phyloP scores from a whole-genome alignment of 352 stramenopile species.

The Elongisporangium anandrum region DNA sequence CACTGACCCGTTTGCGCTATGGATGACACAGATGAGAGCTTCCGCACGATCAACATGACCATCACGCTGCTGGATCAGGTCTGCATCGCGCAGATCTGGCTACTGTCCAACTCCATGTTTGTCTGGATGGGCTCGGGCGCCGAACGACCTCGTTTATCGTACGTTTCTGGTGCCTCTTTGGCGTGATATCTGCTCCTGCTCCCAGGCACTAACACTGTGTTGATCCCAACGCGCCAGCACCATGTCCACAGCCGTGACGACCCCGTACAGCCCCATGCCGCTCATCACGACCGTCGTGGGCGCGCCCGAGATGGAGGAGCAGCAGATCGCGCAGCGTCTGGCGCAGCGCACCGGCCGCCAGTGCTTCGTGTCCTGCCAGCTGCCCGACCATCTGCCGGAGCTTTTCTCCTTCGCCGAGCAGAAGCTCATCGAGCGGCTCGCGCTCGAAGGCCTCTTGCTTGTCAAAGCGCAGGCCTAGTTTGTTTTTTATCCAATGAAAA shows the following conservation, averaged over 20 bases:
- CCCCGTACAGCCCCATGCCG: slow-evolving; percentile 75
- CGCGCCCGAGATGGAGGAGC: slow-evolving; percentile 62
- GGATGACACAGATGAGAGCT: background rate
- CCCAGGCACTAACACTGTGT: background rate
- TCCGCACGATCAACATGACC: slow-evolving; percentile 48
- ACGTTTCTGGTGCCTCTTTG: background rate
- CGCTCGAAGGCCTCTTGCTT: slow-evolving; percentile 39
- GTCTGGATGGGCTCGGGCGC: slow-evolving; percentile 69
- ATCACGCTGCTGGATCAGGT: slow-evolving; percentile 62
- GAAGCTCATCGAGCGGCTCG: slow-evolving; percentile 46
- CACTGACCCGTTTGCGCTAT: background rate
- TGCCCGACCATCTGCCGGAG: slow-evolving; percentile 68
- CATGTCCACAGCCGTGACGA: slow-evolving; percentile 73
- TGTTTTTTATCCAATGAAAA: slow-evolving; percentile 4
- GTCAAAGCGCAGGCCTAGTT: background rate
- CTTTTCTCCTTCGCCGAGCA: slow-evolving; percentile 70
- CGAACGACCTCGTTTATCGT: slow-evolving; percentile 40
- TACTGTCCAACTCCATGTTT: slow-evolving; percentile 60
- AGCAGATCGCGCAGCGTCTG: slow-evolving; percentile 78
- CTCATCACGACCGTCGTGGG: slow-evolving; percentile 72
- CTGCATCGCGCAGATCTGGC: slow-evolving; percentile 71
- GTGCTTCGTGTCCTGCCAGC: slow-evolving; percentile 79
- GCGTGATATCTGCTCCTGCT: background rate
- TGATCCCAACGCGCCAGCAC: slow-evolving; percentile 24
- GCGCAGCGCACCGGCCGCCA: slow-evolving; percentile 55